Evolutionary conservation across 768 basidiomycete genomes (phyloP), one percentile per base, ranked within the genome.

Genomic region (Crassisporium funariophilum): DNA sequence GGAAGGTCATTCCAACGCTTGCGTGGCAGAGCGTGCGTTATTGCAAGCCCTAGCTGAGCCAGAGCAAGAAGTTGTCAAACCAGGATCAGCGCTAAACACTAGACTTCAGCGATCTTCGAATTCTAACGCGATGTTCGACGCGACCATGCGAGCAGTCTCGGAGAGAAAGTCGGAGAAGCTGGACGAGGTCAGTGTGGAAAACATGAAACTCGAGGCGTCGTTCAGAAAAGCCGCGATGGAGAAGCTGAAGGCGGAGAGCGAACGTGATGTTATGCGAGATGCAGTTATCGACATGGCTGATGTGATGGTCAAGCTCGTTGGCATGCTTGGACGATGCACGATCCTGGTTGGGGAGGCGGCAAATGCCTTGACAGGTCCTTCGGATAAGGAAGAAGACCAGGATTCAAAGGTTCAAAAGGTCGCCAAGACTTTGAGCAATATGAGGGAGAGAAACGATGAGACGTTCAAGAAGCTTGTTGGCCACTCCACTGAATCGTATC

Each of bases 71-170:
- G 78, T 73, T 16, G 59, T 85, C 39, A 81, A 75, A 57, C 61
- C 81, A 2, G 74, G 78, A 36, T 88, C 89, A 6, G 62, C 76
- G 0, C 64, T 90, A 34, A 79, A 75, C 49, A 63, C 69, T 42
- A 77, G 83, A 45, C 61, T 89, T 21, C 79, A 82, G 58, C 81
- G 84, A 4, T 85, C 89, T 3, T 76, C 76, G 47, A 93, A 91
- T 61, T 83, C 88, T 4, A 75, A 71, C 50, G 82, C 85, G 23
- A 87, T 93, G 77, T 91, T 93, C 59, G 88, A 91, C 37, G 91
- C 88, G 12, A 89, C 87, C 27, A 78, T 93, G 60, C 81, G 87
- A n/a, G 89, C 89, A 12, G 83, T 85, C 39, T 82, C 85, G 24
- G 88, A 94, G 59, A 75, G 91, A 44, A 83, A 78, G 50, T 88